These are phyloP conservation scores for Inga oerstediana DNA, from an alignment of 306 rosid genomes.

Conservation along the genomic window DNA sequence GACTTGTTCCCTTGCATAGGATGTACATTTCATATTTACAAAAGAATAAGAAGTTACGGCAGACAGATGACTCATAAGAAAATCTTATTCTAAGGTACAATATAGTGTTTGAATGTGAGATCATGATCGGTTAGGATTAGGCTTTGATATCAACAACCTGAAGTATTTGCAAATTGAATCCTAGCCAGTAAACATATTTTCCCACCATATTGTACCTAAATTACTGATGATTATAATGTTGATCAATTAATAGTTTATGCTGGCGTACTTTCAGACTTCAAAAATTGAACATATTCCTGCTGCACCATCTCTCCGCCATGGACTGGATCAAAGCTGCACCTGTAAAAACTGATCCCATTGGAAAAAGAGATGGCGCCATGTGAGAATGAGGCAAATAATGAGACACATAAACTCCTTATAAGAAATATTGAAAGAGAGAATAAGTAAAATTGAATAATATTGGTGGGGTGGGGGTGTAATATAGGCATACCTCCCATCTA, in stretches of 20 bases:
- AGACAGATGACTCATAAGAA: neutral
- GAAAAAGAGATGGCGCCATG: conserved; percentile 10
- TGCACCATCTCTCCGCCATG: conserved; percentile 79
- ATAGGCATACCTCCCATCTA: conserved; percentile 83
- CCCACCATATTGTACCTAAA: neutral
- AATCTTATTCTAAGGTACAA: neutral
- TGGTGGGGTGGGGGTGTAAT: neutral
- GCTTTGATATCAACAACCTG: neutral
- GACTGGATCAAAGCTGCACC: conserved; percentile 69
- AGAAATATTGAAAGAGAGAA: conserved; percentile 27
- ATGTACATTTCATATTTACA: conserved; percentile 47
- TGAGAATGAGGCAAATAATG: conserved; percentile 10
- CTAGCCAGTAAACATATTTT: neutral
- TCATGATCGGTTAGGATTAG: neutral
- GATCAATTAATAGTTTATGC: conserved; percentile 33
- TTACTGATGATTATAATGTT: neutral
- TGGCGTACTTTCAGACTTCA: conserved; percentile 47
- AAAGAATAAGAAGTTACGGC: conserved; percentile 18
- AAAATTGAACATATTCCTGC: conserved; percentile 69
- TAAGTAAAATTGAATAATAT: neutral
- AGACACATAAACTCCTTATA: neutral
- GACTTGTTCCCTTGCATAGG: conserved; percentile 22
- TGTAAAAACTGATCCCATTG: conserved; percentile 62
- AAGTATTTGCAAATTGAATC: neutral
- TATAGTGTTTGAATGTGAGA: neutral